Base-by-base conservation (phyloP, 805 yeast genomes). In the Kodamaea kaohsiungensis region DNA sequence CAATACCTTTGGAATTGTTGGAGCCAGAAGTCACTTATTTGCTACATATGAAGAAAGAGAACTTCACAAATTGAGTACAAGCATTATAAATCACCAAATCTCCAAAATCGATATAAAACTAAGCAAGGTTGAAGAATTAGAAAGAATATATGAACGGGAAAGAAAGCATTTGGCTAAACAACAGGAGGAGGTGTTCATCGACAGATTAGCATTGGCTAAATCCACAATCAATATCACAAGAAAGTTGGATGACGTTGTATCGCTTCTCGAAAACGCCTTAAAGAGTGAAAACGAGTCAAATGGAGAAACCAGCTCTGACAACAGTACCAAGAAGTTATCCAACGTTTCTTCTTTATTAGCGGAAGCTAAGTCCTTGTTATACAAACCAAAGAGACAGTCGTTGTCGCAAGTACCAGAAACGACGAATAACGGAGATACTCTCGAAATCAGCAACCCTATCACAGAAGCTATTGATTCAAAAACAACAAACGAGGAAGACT, bases 11-110 rank as follows among this genome's bases (percentile, higher is more conserved):
- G 92, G 96, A 2, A 74, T 88, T 9, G 72, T 88, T 39, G 96
- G 95, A 2, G 86, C 91, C 1, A 81, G 95, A 56, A 80, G 95
- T 22, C 91, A 89, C 65, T 79, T 88, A 17, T 88, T 90, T 70
- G 89, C 93, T 5, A 83, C 85, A 3, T 85, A 83, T 64, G 96
- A 89, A 67, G 97, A 90, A 64, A 76, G 91, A 56, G 91, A 87
- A 64, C 83, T 85, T 85, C 79, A 84, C 60, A 82, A 80, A 52
- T 67, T 86, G 18, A 70, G 87, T 10, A 75, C 79, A 25, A 78
- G 78, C 27, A 78, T 89, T 47, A 75, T 88, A 16, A 86, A 86
- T 63, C 80, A 82, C 43, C 85, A 87, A 66, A 59, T 87, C 55
- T 78, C 81, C 52, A 86, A 87, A 61, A 75, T 89, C 35, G 88